Base-by-base conservation (phyloP, 2,329 filamentous ascomycete species). In the Neofusicoccum ribis region DNA sequence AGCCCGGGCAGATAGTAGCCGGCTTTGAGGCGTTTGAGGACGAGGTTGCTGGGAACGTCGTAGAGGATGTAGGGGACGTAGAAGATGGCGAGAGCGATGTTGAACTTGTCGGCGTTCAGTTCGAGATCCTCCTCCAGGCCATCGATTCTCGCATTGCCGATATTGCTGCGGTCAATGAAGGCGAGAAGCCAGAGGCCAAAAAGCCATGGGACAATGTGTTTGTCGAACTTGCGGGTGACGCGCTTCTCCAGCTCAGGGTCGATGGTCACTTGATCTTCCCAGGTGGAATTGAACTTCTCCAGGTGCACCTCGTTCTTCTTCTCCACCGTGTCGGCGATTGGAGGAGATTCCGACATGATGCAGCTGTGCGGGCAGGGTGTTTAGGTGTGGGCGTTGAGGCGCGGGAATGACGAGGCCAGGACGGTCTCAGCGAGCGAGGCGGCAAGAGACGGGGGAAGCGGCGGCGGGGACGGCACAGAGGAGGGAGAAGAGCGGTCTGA, bases 101-200 rank as follows among this genome's bases (percentile, higher is more conserved):
- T 82, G 74, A 78, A 82, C 17, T 77, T 76, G 61, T 78, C 74
- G 11, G 75, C 75, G 15, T 72, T 72, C 14, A 82, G 75, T 2
- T 75, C 44, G 17, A 82, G 72, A n/a, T 81, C 77, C 1, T 72
- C 70, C 9, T 72, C 69, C 0, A 82, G 71, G 34, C 80, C 79
- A 20, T 79, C 77, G 59, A 82, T 78, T 43, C 77, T 75, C 0
- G 80, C 80, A 56, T 81, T 82, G 41, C 80, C 78, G 49, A 78
- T 75, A 63, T 78, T 78, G 64, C 70, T 73, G 27, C 80, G 72
- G 68, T 82, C 81, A 65, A 83, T 82, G 72, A 82, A 82, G 7
- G 80, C 78, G n/a, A 82, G 73, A 3, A 82, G 75, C 78, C 79
- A 82, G 14, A 83, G 73, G 9, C 74, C 72, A 52, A 82, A 82